phyloP scores from a whole-genome alignment of 164 flowering plant genomes.

The Magnolia changhungtana region DNA sequence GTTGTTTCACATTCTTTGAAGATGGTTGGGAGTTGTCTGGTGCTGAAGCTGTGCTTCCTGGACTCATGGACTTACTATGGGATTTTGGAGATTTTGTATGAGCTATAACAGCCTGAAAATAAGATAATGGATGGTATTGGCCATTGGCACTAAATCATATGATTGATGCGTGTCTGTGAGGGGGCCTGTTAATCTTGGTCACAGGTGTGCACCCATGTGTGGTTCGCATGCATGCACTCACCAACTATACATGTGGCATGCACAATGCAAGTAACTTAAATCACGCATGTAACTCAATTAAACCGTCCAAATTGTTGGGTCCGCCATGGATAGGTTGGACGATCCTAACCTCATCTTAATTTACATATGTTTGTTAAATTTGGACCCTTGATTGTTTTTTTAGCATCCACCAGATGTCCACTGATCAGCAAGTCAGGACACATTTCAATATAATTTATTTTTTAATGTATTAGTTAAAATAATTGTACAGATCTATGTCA shows the following conservation, averaged over 20 bases:
- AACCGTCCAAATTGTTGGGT: background rate
- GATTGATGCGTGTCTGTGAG: background rate
- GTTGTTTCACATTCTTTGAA: background rate
- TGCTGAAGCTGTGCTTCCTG: background rate
- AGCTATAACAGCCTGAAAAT: conserved; percentile 6
- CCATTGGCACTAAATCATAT: background rate
- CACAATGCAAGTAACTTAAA: background rate
- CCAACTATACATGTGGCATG: too few relatives aligned
- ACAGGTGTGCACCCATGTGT: too few relatives aligned
- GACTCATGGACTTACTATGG: background rate
- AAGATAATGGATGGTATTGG: background rate
- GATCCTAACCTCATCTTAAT: background rate
- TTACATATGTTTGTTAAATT: too few relatives aligned
- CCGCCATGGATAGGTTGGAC: background rate
- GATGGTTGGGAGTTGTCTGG: background rate
- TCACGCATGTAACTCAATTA: background rate
- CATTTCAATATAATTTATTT: too few relatives aligned
- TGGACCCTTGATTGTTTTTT: too few relatives aligned
- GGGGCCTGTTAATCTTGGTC: too few relatives aligned
- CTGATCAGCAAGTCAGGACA: too few relatives aligned
- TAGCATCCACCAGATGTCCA: too few relatives aligned
- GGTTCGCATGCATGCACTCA: too few relatives aligned
- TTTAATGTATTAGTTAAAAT: background rate
- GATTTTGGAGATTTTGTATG: conserved; percentile 4
- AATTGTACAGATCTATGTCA: too few relatives aligned